Percentiles rank a stretch among this genome's conserved stretches.
These are phyloP conservation scores for Boletus pseudo-olivaceus DNA, from an alignment of 768 basidiomycete species.

Conservation along the genomic window DNA sequence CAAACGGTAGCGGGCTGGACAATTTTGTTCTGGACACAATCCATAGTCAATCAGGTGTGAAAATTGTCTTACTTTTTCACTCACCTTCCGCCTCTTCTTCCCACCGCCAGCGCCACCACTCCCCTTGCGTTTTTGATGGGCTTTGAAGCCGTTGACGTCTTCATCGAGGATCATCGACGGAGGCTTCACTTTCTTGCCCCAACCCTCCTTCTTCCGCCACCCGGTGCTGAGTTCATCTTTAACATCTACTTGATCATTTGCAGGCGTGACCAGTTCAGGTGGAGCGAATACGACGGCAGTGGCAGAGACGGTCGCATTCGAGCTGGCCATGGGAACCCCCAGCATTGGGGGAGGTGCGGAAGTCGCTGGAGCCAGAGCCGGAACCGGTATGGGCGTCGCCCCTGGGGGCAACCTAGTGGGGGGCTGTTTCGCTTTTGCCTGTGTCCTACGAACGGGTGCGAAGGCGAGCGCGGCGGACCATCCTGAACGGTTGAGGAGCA, in stretches of 20 bases:
- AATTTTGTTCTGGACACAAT: constrained; percentile 53
- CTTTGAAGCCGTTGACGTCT: constrained; percentile 80
- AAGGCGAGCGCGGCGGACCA: constrained; percentile 91
- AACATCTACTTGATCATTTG: constrained; percentile 25
- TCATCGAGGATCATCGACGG: constrained; percentile 90
- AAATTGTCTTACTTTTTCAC: constrained; percentile 5
- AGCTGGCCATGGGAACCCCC: constrained; percentile 27
- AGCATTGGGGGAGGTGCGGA: constrained; percentile 30
- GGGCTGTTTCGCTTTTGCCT: constrained; percentile 55
- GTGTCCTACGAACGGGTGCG: constrained; percentile 70
- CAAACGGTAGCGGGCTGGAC: constrained; percentile 51
- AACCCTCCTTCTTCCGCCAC: constrained; percentile 53
- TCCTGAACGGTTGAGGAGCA: constrained; percentile 38
- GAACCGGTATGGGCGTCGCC: constrained; percentile 45
- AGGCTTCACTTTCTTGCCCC: constrained; percentile 88
- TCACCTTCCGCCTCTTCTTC: constrained; percentile 61
- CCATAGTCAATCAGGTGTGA: constrained; percentile 1
- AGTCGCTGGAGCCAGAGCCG: constrained; percentile 47
- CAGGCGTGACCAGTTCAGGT: constrained; percentile 47
- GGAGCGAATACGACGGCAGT: constrained; percentile 72
- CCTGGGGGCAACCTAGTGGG: constrained; percentile 41
- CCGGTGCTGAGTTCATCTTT: constrained; percentile 29
- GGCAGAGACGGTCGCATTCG: constrained; percentile 37
- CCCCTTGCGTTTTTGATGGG: constrained; percentile 50
- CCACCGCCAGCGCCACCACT: constrained; percentile 40